Percentiles rank a stretch among this genome's conserved stretches.
These are phyloP conservation scores for Pyronema domesticum DNA, from an alignment of 495 filamentous ascomycete genomes.

Conservation along the genomic window DNA sequence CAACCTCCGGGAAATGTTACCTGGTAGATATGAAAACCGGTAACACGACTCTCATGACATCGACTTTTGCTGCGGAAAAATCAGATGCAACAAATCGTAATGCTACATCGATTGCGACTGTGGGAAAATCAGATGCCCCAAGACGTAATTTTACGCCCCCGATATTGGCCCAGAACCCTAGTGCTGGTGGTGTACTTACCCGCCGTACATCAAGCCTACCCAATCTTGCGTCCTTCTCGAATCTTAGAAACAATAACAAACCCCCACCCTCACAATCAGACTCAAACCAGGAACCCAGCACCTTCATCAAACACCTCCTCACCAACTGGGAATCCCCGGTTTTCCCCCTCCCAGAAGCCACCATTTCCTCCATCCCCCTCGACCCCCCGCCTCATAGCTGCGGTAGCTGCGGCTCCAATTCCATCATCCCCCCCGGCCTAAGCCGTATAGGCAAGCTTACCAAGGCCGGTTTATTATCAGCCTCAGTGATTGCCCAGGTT, in stretches of 20 bases:
- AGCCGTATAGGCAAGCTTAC: slow-evolving; percentile 39
- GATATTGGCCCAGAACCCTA: too few species aligned
- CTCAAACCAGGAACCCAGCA: not conserved
- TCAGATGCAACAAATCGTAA: too few species aligned
- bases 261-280: not conserved
- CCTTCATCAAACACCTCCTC: slow-evolving; percentile 2
- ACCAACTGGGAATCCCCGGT: slow-evolving; percentile 43
- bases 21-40: slow-evolving; percentile 47
- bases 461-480: slow-evolving; percentile 42
- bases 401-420: not conserved
- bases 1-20: slow-evolving; percentile 39
- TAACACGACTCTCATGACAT: slow-evolving; percentile 5
- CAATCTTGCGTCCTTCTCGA: too few species aligned
- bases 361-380: slow-evolving; percentile 29
- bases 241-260: not conserved
- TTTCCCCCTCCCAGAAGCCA: slow-evolving; percentile 36
- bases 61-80: too few species aligned
- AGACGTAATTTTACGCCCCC: too few species aligned
- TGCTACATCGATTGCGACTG: too few species aligned
- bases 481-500: slow-evolving; percentile 60
- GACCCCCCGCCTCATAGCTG: not conserved
- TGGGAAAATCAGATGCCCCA: too few species aligned
- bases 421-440: slow-evolving; percentile 3
- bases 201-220: too few species aligned
- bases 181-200: too few species aligned